Percentiles rank a stretch among this genome's conserved stretches.
These are phyloP conservation scores for Nepenthes alata DNA, from an alignment of 179 eudicot genomes.

Conservation along the genomic window DNA sequence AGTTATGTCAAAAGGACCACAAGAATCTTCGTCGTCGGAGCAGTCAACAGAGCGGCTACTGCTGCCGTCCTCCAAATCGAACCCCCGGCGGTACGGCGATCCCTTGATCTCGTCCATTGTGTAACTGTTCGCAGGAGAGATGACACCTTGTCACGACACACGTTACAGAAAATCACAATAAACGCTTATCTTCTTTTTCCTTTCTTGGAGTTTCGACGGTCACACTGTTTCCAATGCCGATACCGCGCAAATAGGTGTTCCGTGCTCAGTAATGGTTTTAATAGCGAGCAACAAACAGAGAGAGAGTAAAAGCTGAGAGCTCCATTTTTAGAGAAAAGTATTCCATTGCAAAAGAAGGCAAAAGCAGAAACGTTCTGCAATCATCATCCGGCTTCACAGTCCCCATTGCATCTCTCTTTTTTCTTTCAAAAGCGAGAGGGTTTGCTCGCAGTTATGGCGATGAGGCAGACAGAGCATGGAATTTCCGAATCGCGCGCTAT, in stretches of 20 bases:
- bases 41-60: constrained; percentile 4
- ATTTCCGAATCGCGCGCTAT: too few species aligned
- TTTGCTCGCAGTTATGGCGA: too few species aligned
- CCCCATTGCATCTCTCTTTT: too few species aligned
- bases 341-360: too few species aligned
- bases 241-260: neutral
- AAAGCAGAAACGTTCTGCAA: too few species aligned
- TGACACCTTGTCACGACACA: constrained; percentile 8
- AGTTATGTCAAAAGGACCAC: constrained; percentile 30
- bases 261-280: neutral
- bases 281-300: neutral
- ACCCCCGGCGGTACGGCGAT: constrained; percentile 20
- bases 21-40: constrained; percentile 5
- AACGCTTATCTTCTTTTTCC: neutral
- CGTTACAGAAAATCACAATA: too few species aligned
- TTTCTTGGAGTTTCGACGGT: neutral
- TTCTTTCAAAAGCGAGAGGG: too few species aligned
- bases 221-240: too few species aligned
- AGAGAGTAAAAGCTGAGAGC: neutral
- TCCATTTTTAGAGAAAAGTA: neutral
- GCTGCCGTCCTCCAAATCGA: constrained; percentile 16
- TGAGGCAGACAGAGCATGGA: too few species aligned
- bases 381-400: too few species aligned
- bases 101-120: constrained; percentile 15
- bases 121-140: constrained; percentile 18